These are phyloP conservation scores for Chrysanthemum seticuspe DNA, from an alignment of 129 eudicot genomes.

Conservation along the genomic window DNA sequence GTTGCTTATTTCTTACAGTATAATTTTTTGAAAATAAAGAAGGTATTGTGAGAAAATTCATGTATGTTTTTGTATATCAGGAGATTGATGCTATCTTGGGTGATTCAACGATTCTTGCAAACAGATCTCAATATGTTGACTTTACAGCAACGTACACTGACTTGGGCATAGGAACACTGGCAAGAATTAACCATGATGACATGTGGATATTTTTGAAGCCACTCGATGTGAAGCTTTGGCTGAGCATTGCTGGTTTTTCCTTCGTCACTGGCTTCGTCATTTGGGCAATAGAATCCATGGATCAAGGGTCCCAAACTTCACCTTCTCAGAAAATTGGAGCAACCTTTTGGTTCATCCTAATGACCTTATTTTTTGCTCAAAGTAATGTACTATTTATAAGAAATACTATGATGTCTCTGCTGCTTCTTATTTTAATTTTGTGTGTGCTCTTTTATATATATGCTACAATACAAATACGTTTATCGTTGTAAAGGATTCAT, in stretches of 20 bases:
- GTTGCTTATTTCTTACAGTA: background rate
- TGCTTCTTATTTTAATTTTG: background rate
- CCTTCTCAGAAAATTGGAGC: conserved; percentile 35
- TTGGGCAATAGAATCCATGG: conserved; percentile 39
- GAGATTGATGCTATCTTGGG: conserved; percentile 44
- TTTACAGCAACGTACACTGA: conserved; percentile 42
- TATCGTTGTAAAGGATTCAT: background rate
- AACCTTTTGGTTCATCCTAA: conserved; percentile 39
- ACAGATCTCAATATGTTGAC: conserved; percentile 40
- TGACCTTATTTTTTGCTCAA: conserved; percentile 45
- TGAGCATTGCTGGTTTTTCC: conserved; percentile 23
- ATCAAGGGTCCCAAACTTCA: conserved; percentile 15
- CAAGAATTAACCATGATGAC: conserved; percentile 27
- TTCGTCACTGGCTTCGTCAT: conserved; percentile 27
- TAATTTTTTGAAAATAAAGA: too few species aligned
- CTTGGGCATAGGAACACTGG: conserved; percentile 35
- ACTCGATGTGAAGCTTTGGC: conserved; percentile 37
- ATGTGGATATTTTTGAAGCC: conserved; percentile 41
- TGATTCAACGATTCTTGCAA: conserved; percentile 42
- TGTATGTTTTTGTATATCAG: background rate
- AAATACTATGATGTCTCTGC: background rate
- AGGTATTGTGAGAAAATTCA: background rate
- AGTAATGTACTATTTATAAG: conserved; percentile 13
- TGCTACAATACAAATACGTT: background rate
- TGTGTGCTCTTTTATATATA: background rate